These are phyloP conservation scores for Hemileccinum rubropunctum DNA, from an alignment of 768 basidiomycete species.

Conservation along the genomic window DNA sequence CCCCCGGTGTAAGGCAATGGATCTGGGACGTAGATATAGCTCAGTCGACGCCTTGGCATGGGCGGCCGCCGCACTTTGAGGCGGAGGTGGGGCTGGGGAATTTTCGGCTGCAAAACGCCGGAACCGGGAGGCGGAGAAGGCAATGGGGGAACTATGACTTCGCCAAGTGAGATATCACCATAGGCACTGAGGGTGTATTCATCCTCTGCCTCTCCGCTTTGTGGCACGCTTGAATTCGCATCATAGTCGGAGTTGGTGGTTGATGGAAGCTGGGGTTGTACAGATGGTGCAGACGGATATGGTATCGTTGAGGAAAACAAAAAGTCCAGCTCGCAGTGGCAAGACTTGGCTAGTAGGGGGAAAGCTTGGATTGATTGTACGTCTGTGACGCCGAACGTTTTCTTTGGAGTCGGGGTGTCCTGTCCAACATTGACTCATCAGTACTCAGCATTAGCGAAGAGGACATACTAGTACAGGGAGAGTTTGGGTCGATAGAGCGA, in stretches of 20 bases:
- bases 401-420: slow-evolving; percentile 7
- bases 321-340: not conserved
- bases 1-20: not conserved
- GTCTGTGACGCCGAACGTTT: not conserved
- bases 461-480: slow-evolving; percentile 14
- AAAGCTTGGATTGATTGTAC: not conserved
- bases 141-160: slow-evolving; percentile 34
- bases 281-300: not conserved
- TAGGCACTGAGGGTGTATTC: slow-evolving; percentile 42
- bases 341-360: not conserved
- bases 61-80: slow-evolving; percentile 27
- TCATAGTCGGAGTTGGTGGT: not conserved
- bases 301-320: not conserved
- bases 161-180: slow-evolving; percentile 44
- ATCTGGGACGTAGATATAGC: slow-evolving; percentile 9
- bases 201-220: slow-evolving; percentile 24
- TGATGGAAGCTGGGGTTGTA: not conserved
- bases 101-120: not conserved
- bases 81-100: slow-evolving; percentile 18
- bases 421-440: not conserved
- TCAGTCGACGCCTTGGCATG: slow-evolving; percentile 24
- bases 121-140: not conserved
- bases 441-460: not conserved
- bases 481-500: not conserved
- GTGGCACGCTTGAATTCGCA: not conserved